Evolutionary conservation across 352 stramenopile species (phyloP).

Genomic region (Globisporangium acanthophoron): DNA sequence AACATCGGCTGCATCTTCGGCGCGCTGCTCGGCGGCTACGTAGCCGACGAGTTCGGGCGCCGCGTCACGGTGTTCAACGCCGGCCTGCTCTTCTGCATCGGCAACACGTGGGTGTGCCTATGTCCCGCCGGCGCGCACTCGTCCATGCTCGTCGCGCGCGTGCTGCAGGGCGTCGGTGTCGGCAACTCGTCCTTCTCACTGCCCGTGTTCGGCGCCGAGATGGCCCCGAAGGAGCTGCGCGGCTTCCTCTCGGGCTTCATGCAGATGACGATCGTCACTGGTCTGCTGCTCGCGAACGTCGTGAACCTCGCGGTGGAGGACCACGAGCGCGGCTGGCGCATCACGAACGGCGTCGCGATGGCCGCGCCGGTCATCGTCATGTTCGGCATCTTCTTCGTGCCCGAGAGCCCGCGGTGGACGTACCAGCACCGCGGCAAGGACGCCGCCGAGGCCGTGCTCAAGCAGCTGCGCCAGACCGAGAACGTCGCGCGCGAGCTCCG

Average conservation of each 20-base stretch:
- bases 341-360: constrained; percentile 27
- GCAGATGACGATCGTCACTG: constrained; percentile 27
- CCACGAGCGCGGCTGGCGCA: constrained; percentile 19
- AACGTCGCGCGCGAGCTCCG: constrained; percentile 25
- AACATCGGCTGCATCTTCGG: constrained; percentile 34
- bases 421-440: constrained; percentile 35
- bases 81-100: constrained; percentile 25
- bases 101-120: constrained; percentile 23
- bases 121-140: constrained; percentile 11
- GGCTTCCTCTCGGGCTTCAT: constrained; percentile 32
- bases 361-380: constrained; percentile 28
- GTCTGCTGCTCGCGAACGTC: constrained; percentile 22
- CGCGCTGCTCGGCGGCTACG: constrained; percentile 19
- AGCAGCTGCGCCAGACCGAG: constrained; percentile 27
- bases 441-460: constrained; percentile 18
- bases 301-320: constrained; percentile 24
- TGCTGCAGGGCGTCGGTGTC: constrained; percentile 24
- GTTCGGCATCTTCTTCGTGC: constrained; percentile 30
- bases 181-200: constrained; percentile 37
- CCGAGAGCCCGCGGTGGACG: constrained; percentile 39
- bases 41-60: constrained; percentile 27
- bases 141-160: constrained; percentile 14
- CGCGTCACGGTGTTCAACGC: constrained; percentile 28
- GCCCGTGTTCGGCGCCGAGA: constrained; percentile 26
- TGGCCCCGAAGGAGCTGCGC: constrained; percentile 31